Conservation (phyloP, 2,329 filamentous ascomycete species). For the Didymella pomorum region DNA sequence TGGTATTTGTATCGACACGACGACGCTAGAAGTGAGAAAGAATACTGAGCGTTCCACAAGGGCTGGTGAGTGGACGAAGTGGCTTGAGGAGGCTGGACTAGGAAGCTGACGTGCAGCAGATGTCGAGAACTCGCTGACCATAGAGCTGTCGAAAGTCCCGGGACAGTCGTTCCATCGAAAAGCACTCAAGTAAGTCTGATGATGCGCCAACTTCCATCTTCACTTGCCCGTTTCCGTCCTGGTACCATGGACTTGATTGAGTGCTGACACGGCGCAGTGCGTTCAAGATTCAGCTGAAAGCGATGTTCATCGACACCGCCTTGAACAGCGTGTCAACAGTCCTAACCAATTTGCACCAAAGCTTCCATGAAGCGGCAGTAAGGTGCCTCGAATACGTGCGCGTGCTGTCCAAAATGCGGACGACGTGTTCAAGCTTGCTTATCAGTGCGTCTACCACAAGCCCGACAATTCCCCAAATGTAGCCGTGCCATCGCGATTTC, state of each 20-base stretch:
- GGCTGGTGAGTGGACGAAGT: slow-evolving; percentile 52
- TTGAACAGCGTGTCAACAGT: slow-evolving; percentile 77
- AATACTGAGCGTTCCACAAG: slow-evolving; percentile 65
- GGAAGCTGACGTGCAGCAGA: slow-evolving; percentile 47
- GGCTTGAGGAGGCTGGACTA: slow-evolving; percentile 1
- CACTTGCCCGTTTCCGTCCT: background rate
- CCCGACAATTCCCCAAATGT: slow-evolving; percentile 13
- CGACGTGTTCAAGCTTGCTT: slow-evolving; percentile 67
- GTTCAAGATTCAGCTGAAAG: slow-evolving; percentile 85
- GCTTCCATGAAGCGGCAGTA: slow-evolving; percentile 78
- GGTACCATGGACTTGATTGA: background rate
- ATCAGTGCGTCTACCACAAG: slow-evolving; percentile 57
- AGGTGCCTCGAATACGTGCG: slow-evolving; percentile 71
- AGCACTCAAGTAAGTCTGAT: slow-evolving; percentile 66
- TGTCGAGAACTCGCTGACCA: slow-evolving; percentile 76
- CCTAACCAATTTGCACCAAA: slow-evolving; percentile 75
- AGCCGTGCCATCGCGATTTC: slow-evolving; percentile 16
- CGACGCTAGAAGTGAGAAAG: slow-evolving; percentile 76
- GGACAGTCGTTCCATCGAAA: slow-evolving; percentile 84
- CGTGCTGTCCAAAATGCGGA: slow-evolving; percentile 65
- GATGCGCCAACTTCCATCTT: background rate
- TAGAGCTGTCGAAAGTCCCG: slow-evolving; percentile 75
- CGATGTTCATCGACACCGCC: slow-evolving; percentile 81
- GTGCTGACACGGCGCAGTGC: slow-evolving; percentile 50
- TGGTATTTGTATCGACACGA: slow-evolving; percentile 77